Conservation (phyloP, 2,329 filamentous ascomycete genomes). For the Pseudonectria buxi region DNA sequence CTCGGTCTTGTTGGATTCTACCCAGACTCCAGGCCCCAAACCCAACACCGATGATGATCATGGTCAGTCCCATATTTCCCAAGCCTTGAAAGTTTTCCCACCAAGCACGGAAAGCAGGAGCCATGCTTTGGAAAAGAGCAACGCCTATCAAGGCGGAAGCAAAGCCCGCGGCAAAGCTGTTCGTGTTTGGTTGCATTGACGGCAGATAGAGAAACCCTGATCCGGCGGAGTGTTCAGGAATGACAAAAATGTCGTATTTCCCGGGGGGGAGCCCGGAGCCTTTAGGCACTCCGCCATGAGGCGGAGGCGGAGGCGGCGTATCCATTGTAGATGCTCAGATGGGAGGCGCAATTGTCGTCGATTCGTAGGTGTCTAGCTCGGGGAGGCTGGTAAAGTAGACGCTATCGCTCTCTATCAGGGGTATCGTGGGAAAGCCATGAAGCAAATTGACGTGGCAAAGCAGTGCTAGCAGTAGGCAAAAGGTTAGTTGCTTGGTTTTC, state of each 20-base stretch:
- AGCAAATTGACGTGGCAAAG: constrained; percentile 1
- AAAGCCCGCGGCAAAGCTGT: constrained; percentile 86
- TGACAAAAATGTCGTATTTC: constrained; percentile 96
- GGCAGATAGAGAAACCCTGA: constrained; percentile 92
- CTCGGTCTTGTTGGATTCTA: constrained; percentile 29
- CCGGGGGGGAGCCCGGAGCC: constrained; percentile 69
- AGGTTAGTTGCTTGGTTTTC: too few relatives aligned
- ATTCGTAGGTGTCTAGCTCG: constrained; percentile 3
- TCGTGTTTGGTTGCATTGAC: constrained; percentile 75
- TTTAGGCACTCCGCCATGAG: constrained; percentile 73
- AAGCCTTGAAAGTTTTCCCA: constrained; percentile 63
- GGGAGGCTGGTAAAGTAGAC: constrained; percentile 9
- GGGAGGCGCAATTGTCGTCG: constrained; percentile 11
- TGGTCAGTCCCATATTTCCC: constrained; percentile 64
- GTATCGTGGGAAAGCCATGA: constrained; percentile 25
- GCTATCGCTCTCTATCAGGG: constrained; percentile 17
- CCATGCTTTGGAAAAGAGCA: constrained; percentile 63
- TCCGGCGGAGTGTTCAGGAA: constrained; percentile 84
- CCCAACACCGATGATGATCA: constrained; percentile 67
- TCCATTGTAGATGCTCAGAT: constrained; percentile 33
- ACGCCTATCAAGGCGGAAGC: constrained; percentile 68
- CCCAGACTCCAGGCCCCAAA: constrained; percentile 66
- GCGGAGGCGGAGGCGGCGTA: constrained; percentile 73
- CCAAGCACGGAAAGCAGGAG: constrained; percentile 69
- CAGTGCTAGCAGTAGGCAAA: too few relatives aligned